Evolutionary conservation across 805 yeast genomes (phyloP).

Genomic region (Starmerella vaccinii): DNA sequence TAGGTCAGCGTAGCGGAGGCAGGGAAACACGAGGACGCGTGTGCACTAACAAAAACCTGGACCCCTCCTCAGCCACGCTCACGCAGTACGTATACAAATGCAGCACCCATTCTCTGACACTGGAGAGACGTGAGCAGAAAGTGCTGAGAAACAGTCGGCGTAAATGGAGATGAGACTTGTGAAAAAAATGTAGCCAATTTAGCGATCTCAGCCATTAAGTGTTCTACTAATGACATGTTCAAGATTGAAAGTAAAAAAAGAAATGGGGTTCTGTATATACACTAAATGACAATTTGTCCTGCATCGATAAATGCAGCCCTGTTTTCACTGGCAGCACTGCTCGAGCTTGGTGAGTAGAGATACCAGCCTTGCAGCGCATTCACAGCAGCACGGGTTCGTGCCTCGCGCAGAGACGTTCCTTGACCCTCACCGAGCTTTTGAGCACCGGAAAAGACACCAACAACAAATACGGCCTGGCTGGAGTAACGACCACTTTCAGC

Average conservation of each 20-base stretch:
- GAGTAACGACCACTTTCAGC: conserved; percentile 91
- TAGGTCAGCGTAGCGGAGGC: conserved; percentile 8
- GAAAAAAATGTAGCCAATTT: too few relatives aligned
- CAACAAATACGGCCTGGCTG: conserved; percentile 73
- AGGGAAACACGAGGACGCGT: neutral
- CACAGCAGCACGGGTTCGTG: conserved; percentile 84
- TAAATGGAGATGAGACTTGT: too few relatives aligned
- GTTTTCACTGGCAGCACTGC: conserved; percentile 10
- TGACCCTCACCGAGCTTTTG: conserved; percentile 87
- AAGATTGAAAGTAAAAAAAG: neutral
- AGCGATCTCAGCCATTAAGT: too few relatives aligned
- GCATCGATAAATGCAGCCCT: conserved; percentile 25
- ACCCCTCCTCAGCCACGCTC: too few relatives aligned
- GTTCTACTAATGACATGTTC: too few relatives aligned
- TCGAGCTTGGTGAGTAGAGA: conserved; percentile 61
- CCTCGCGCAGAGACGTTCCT: conserved; percentile 82
- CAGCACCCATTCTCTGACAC: too few relatives aligned
- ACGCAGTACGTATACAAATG: too few relatives aligned
- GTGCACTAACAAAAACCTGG: neutral
- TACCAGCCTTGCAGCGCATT: conserved; percentile 87
- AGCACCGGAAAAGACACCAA: conserved; percentile 80
- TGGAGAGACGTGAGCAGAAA: too few relatives aligned
- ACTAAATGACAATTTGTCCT: conserved; percentile 25
- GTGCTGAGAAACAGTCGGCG: too few relatives aligned
- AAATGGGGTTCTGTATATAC: conserved; percentile 5